These are phyloP conservation scores for Arxiozyma telluris DNA, from an alignment of 1,139 yeast genomes.

Conservation along the genomic window DNA sequence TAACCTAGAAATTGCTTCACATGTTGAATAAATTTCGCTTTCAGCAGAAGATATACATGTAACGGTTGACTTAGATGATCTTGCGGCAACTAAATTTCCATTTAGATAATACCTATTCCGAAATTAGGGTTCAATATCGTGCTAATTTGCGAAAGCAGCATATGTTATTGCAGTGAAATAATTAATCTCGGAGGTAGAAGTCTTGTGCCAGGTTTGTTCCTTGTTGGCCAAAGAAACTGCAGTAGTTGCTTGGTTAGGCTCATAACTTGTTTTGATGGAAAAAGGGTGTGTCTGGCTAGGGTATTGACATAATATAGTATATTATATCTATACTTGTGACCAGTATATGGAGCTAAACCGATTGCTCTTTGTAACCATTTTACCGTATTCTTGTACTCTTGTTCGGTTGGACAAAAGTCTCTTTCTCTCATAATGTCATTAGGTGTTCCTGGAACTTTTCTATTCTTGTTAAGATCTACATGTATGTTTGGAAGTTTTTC, in stretches of 20 bases:
- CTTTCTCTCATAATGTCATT: background rate
- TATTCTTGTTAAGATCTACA: background rate
- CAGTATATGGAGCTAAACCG: conserved; percentile 7
- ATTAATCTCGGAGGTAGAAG: too few species aligned
- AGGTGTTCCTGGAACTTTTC: background rate
- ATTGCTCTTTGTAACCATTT: conserved; percentile 4
- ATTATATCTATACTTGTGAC: conserved; percentile 4
- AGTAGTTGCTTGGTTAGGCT: too few species aligned
- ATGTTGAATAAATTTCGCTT: conserved; percentile 1
- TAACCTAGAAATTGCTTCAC: conserved; percentile 2
- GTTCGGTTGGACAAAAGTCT: background rate
- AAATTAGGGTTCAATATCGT: background rate
- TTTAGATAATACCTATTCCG: background rate
- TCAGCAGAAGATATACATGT: conserved; percentile 4
- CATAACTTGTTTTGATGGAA: too few species aligned
- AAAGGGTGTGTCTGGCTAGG: too few species aligned
- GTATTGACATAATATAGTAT: conserved; percentile 5
- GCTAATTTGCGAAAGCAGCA: too few species aligned
- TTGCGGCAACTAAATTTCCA: background rate
- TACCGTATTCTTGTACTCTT: conserved; percentile 3
- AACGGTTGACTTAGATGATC: background rate
- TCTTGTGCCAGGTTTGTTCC: too few species aligned
- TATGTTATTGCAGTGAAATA: too few species aligned
- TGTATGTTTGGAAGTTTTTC: background rate
- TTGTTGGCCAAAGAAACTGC: too few species aligned